Conservation (phyloP, 2,329 filamentous ascomycete genomes). For the Pestalotiopsis sp. region DNA sequence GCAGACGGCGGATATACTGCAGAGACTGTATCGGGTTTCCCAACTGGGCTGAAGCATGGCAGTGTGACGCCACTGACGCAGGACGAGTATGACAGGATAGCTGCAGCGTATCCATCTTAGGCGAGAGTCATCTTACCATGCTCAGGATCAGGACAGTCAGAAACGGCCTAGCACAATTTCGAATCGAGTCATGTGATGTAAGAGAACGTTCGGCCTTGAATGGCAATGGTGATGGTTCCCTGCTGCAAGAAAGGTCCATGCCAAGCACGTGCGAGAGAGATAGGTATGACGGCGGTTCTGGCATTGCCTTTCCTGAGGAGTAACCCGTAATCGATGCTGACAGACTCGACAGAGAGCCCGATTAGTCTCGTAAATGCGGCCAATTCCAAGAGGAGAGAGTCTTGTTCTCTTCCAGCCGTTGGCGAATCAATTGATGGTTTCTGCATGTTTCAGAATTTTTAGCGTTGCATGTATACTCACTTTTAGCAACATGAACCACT, state of each 20-base stretch:
- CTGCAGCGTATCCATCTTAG: conserved; percentile 22
- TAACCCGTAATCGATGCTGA: not conserved
- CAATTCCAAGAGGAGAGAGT: not conserved
- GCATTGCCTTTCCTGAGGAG: not conserved
- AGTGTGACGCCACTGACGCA: conserved; percentile 45
- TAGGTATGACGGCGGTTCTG: not conserved
- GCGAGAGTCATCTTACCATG: not conserved
- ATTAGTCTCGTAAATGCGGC: not conserved
- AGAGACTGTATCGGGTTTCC: conserved; percentile 39
- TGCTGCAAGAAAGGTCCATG: not conserved
- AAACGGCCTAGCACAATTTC: too few relatives aligned
- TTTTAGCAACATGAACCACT: not conserved
- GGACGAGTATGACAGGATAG: conserved; percentile 38
- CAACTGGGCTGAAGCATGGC: conserved; percentile 48
- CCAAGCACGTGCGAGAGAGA: not conserved
- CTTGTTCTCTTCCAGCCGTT: not conserved
- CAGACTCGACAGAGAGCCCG: not conserved
- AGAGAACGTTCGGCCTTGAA: too few relatives aligned
- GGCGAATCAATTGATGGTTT: not conserved
- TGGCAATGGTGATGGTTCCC: not conserved
- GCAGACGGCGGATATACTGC: conserved; percentile 37
- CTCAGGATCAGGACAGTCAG: too few relatives aligned
- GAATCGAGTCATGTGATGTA: too few relatives aligned
- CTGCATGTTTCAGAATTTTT: not conserved
- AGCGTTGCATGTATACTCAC: not conserved